These are phyloP conservation scores for Sporisorium iseilematis-ciliati DNA, from an alignment of 1,284 basidiomycete species.

Conservation along the genomic window DNA sequence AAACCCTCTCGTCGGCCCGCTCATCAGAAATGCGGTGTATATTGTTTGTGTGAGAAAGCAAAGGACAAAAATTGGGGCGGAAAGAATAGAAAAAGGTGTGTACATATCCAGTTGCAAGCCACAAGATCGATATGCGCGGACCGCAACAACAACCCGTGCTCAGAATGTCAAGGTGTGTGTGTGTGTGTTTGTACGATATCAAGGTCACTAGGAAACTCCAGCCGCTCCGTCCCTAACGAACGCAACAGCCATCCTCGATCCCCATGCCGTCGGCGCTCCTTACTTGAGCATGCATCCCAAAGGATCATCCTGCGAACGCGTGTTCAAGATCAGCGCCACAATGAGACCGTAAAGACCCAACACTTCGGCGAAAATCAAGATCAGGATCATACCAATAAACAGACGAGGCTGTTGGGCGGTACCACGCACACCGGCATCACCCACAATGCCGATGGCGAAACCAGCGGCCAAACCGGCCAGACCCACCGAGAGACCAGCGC, in stretches of 20 bases:
- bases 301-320: constrained; percentile 65
- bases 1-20: not conserved
- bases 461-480: constrained; percentile 94
- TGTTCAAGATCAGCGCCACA: constrained; percentile 89
- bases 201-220: no score
- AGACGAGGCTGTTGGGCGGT: constrained; percentile 83
- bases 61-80: not conserved
- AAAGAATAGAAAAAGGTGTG: not conserved
- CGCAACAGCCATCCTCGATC: no score
- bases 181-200: no score
- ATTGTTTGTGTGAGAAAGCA: constrained; percentile 33
- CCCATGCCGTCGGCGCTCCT: not conserved
- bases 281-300: constrained; percentile 56
- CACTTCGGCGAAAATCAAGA: constrained; percentile 92
- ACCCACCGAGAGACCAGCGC: constrained; percentile 91
- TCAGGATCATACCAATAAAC: constrained; percentile 81
- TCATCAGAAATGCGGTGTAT: constrained; percentile 37
- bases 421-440: constrained; percentile 78
- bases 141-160: constrained; percentile 7
- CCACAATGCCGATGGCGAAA: constrained; percentile 95
- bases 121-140: constrained; percentile 6
- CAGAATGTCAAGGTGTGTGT: not conserved
- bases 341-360: constrained; percentile 88
- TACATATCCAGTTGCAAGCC: constrained; percentile 2
- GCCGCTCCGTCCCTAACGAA: no score